These are phyloP conservation scores for Colletotrichum truncatum DNA, from an alignment of 2,329 filamentous ascomycete genomes.

Conservation along the genomic window DNA sequence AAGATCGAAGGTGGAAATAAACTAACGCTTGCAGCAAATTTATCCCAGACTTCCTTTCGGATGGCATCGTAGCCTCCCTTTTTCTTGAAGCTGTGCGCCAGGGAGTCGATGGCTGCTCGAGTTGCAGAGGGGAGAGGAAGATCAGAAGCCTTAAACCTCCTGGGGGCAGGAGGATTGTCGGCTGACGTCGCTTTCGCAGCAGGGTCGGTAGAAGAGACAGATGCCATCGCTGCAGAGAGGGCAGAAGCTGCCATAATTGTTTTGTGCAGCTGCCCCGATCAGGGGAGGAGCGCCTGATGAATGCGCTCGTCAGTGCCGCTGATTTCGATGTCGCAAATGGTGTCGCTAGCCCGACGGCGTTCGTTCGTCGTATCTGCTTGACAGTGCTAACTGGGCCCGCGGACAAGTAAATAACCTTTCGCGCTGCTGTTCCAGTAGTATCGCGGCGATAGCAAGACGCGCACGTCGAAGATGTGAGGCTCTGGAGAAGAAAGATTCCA, in stretches of 20 bases:
- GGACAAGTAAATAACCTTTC: neutral
- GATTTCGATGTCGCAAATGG: neutral
- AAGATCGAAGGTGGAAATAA: neutral
- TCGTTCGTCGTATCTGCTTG: neutral
- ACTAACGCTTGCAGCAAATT: conserved; percentile 75
- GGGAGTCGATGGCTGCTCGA: conserved; percentile 75
- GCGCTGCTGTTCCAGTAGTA: neutral
- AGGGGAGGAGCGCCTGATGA: neutral
- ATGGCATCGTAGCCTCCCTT: conserved; percentile 84
- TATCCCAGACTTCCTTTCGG: conserved; percentile 80
- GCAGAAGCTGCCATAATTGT: conserved; percentile 16
- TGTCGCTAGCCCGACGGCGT: neutral
- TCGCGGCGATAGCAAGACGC: neutral
- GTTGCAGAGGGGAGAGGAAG: conserved; percentile 79
- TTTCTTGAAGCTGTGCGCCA: conserved; percentile 86
- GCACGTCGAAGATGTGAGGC: neutral
- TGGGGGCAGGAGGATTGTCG: conserved; percentile 9
- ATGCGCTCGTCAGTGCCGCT: neutral
- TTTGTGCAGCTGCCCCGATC: neutral
- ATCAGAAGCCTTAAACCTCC: conserved; percentile 77
- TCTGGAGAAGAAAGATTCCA: neutral
- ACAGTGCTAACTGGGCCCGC: neutral
- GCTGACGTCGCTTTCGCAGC: neutral
- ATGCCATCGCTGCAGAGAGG: neutral
- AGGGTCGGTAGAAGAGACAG: neutral